These are phyloP conservation scores for Corinectria fuckeliana DNA, from an alignment of 2,329 filamentous ascomycete genomes.

Conservation along the genomic window DNA sequence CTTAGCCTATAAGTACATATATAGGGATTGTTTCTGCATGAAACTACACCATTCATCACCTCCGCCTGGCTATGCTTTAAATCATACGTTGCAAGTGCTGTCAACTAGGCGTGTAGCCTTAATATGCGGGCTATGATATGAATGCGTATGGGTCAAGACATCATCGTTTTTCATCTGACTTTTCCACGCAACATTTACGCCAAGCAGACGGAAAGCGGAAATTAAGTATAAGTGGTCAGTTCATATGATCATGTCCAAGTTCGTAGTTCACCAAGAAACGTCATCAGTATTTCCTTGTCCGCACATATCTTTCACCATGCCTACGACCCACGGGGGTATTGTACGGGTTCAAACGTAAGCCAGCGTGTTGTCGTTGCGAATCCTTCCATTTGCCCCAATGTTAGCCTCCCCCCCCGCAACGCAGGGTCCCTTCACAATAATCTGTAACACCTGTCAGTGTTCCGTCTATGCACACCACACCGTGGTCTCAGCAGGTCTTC, in stretches of 20 bases:
- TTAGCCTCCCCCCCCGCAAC: slow-evolving; percentile 72
- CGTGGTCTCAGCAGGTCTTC: no score
- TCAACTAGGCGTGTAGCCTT: no score
- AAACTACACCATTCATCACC: no score
- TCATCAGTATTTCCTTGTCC: background rate
- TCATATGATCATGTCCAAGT: slow-evolving; percentile 2
- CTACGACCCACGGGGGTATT: background rate
- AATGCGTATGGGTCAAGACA: background rate
- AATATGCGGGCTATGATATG: no score
- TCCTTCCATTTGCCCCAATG: slow-evolving; percentile 68
- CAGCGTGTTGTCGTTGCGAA: slow-evolving; percentile 77
- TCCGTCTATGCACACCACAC: background rate
- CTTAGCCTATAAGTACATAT: no score
- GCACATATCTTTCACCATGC: slow-evolving; percentile 6
- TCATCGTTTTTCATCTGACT: no score
- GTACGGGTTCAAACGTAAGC: slow-evolving; percentile 53
- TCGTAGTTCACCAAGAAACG: background rate
- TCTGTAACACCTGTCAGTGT: slow-evolving; percentile 50
- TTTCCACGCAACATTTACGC: background rate
- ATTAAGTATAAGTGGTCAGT: background rate
- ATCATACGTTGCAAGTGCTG: no score
- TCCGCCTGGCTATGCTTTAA: no score
- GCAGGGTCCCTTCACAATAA: slow-evolving; percentile 74
- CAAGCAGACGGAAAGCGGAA: background rate
- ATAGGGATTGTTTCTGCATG: no score